Percentiles rank a stretch among this genome's conserved stretches.
Conservation (phyloP, 2,329 filamentous ascomycete genomes). For the Trichoderma sp. region DNA sequence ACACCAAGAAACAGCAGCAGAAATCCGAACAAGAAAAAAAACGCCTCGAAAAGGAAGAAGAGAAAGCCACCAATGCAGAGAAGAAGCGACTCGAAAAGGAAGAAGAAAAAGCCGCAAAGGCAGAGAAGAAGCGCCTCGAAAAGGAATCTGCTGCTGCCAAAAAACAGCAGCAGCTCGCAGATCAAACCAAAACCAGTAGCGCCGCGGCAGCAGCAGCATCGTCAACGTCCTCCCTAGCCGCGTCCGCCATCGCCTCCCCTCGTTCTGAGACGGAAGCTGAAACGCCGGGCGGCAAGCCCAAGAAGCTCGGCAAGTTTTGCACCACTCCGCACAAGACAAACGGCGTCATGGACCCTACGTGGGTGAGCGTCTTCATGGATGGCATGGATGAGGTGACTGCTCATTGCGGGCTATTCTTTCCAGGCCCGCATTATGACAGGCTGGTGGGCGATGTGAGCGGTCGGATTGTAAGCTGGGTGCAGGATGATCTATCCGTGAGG, state of each 20-base stretch:
- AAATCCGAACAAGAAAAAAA: conserved; percentile 45
- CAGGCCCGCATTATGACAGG: conserved; percentile 72
- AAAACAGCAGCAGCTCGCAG: conserved; percentile 36
- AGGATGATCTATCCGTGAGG: conserved; percentile 59
- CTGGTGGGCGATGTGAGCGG: conserved; percentile 76
- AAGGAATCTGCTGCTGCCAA: conserved; percentile 37
- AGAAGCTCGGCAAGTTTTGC: conserved; percentile 77
- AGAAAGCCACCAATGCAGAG: conserved; percentile 44
- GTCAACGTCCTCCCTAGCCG: background rate
- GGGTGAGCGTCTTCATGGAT: conserved; percentile 80
- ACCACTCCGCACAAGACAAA: conserved; percentile 63
- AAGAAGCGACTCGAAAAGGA: conserved; percentile 38
- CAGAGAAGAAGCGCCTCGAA: conserved; percentile 40
- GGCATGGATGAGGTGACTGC: conserved; percentile 84
- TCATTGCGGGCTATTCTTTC: conserved; percentile 80
- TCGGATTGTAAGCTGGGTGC: conserved; percentile 70
- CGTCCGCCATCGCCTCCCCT: background rate
- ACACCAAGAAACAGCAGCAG: conserved; percentile 37
- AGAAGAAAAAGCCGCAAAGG: conserved; percentile 44
- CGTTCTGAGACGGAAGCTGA: conserved; percentile 28
- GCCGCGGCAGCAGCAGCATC: conserved; percentile 18
- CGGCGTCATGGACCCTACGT: conserved; percentile 67
- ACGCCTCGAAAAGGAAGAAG: conserved; percentile 50
- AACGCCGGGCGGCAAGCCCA: conserved; percentile 36
- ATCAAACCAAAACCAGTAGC: conserved; percentile 19